Percentiles rank a stretch among this genome's conserved stretches.
phyloP scores from a whole-genome alignment of 768 basidiomycete species.

The Pleurotus tuber-regium region DNA sequence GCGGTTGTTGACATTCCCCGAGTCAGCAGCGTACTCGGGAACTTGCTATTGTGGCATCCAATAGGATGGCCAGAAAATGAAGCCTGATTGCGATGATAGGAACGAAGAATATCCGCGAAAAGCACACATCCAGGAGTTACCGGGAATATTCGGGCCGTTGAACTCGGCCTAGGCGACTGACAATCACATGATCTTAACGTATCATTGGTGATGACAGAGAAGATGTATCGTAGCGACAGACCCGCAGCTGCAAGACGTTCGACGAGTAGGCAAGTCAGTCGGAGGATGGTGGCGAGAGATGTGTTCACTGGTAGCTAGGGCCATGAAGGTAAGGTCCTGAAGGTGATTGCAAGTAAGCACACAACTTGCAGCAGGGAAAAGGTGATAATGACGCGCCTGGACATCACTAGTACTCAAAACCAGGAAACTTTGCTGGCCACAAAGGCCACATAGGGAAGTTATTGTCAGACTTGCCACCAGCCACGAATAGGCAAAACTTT shows the following conservation, averaged over 20 bases:
- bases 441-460: no score
- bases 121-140: no score
- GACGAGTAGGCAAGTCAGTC: constrained; percentile 3
- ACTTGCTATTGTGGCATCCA: constrained; percentile 31
- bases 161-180: neutral
- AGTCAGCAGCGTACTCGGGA: constrained; percentile 40
- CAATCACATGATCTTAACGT: neutral
- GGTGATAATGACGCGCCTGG: neutral
- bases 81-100: neutral
- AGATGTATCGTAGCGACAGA: neutral
- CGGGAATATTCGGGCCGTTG: neutral
- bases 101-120: neutral
- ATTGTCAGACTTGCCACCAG: no score
- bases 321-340: neutral
- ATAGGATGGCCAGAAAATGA: constrained; percentile 16
- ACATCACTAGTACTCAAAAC: neutral
- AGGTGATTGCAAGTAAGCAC: neutral
- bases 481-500: neutral
- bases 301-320: neutral
- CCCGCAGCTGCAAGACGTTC: constrained; percentile 1
- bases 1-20: constrained; percentile 23
- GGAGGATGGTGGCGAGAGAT: constrained; percentile 9
- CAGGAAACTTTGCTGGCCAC: neutral
- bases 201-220: neutral
- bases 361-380: neutral